Conservation (phyloP, 1,284 basidiomycete genomes). For the Serendipita sp. region DNA sequence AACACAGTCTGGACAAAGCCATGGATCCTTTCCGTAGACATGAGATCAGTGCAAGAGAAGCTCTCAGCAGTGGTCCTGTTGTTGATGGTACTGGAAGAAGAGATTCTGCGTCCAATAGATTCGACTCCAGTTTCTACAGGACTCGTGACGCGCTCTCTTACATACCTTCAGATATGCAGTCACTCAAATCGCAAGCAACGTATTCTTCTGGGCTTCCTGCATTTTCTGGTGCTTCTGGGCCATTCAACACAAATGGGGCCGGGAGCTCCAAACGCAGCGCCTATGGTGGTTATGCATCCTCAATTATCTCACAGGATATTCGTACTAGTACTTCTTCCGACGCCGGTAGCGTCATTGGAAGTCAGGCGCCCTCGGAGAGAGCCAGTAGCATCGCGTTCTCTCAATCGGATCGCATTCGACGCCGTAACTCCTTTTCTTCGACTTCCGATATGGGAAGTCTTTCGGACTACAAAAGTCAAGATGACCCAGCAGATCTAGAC, state of each 20-base stretch:
- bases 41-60: slow-evolving; percentile 73
- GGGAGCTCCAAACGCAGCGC: slow-evolving; percentile 48
- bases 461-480: slow-evolving; percentile 70
- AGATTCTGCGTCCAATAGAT: slow-evolving; percentile 69
- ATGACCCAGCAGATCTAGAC: slow-evolving; percentile 58
- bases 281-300: slow-evolving; percentile 78
- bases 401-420: slow-evolving; percentile 58
- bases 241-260: background rate
- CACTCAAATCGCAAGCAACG: slow-evolving; percentile 84
- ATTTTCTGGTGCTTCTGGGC: slow-evolving; percentile 45
- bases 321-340: slow-evolving; percentile 46
- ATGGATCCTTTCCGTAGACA: slow-evolving; percentile 85
- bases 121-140: slow-evolving; percentile 88
- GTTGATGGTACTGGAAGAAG: slow-evolving; percentile 43
- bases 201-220: slow-evolving; percentile 82
- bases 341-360: slow-evolving; percentile 44
- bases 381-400: slow-evolving; percentile 59
- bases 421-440: slow-evolving; percentile 59
- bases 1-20: slow-evolving; percentile 68
- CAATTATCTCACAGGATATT: slow-evolving; percentile 79
- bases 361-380: slow-evolving; percentile 30
- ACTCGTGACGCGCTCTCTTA: slow-evolving; percentile 89
- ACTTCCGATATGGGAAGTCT: slow-evolving; percentile 63
- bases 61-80: slow-evolving; percentile 25
- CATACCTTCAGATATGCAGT: slow-evolving; percentile 90